Conservation (phyloP, 345 rosid species). For the Draba incana region DNA sequence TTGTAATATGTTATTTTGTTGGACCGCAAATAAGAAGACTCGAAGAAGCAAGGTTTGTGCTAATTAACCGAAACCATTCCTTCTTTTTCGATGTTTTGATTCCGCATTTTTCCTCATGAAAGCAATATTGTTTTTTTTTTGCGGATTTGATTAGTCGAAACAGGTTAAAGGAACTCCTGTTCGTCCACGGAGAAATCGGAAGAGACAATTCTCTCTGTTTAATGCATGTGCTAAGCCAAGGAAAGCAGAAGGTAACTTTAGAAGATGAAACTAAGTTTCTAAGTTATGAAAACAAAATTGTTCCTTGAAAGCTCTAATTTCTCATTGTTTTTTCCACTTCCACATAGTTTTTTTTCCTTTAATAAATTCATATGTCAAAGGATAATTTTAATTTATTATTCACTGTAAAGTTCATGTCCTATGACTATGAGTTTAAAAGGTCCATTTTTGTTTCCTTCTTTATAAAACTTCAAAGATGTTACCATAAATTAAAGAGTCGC, state of each 20-base stretch:
- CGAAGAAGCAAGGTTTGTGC: slow-evolving; percentile 65
- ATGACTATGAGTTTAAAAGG: slow-evolving; percentile 19
- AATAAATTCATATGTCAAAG: slow-evolving; percentile 15
- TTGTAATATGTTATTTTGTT: slow-evolving; percentile 81
- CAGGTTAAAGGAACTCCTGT: slow-evolving; percentile 63
- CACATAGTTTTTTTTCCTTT: slow-evolving; percentile 21
- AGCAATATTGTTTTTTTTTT: background rate
- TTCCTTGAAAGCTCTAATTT: slow-evolving; percentile 25
- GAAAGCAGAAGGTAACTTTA: slow-evolving; percentile 53
- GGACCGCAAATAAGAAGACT: slow-evolving; percentile 62
- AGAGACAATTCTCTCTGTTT: slow-evolving; percentile 62
- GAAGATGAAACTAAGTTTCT: slow-evolving; percentile 44
- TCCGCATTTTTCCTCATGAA: too few species aligned
- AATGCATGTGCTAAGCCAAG: slow-evolving; percentile 68
- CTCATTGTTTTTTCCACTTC: slow-evolving; percentile 20
- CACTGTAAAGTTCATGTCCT: slow-evolving; percentile 34
- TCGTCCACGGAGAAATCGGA: slow-evolving; percentile 47
- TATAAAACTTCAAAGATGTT: background rate
- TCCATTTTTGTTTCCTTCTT: slow-evolving; percentile 22
- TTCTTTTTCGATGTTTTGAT: background rate
- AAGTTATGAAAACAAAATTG: slow-evolving; percentile 4
- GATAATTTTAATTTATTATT: slow-evolving; percentile 24
- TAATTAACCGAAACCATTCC: background rate
- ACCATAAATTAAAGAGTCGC: slow-evolving; percentile 15
- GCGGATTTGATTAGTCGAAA: slow-evolving; percentile 23